Evolutionary conservation across 495 filamentous ascomycete genomes (phyloP), one percentile per base, ranked within the genome.

Genomic region (Aspergillus heteromorphus): DNA sequence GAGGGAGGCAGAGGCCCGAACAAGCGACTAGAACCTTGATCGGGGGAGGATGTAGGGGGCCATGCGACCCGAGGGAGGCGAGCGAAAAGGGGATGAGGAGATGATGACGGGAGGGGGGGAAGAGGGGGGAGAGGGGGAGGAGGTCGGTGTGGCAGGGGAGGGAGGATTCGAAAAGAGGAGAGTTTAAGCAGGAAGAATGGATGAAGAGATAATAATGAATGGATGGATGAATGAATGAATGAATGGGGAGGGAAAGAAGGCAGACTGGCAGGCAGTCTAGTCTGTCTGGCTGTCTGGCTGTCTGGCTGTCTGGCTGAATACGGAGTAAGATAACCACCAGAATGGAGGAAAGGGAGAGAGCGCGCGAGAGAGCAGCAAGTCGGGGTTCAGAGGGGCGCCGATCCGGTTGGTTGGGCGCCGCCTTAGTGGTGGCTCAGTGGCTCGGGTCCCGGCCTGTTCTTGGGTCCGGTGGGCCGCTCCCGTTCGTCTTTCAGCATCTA

Each of bases 11-110:
- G n/a, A n/a, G n/a, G n/a, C n/a, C 34, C 36, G 49, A 45, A 49
- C 48, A 51, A 56, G 48, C 49, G 34, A 40, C 36, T 48, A 52
- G 14, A 54, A 38, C 13, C 40, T 36, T 48, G 29, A 27, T 50
- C 43, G 45, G 40, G 51, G n/a, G 6, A 38, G 18, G 43, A 16
- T 48, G 43, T 20, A 36, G 34, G 54, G 43, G 43, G 45, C 20
- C 49, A 55, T 55, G 59, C 55, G 59, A 62, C 55, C 43, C 34
- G 43, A 31, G 36, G 47, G 45, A 53, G 8, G 36, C 45, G 0
- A 47, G 21, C 13, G 36, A 59, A 40, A 49, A 45, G 45, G 25
- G 40, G 30, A 40, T 6, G n/a, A 51, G 36, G 36, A 55, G 42
- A 30, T 34, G 45, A 42, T 42, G 57, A 53, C 14, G 2, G 31